Conservation (phyloP, 331 rosid genomes). For the Telfairia occidentalis region DNA sequence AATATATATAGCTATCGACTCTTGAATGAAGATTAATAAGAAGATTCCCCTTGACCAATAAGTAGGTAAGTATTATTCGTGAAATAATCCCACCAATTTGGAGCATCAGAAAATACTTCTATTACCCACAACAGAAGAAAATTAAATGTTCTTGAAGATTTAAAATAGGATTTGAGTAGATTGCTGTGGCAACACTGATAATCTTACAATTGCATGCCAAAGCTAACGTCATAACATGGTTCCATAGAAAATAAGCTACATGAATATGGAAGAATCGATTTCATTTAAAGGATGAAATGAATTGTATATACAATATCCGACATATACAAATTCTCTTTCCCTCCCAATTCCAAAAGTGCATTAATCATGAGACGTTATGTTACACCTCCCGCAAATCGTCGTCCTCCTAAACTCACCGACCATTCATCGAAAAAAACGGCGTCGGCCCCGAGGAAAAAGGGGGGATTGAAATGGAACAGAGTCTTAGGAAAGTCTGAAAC, state of each 20-base stretch:
- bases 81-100: too few relatives aligned
- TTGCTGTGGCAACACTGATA: background rate
- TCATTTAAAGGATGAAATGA: slow-evolving; percentile 10
- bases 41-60: too few relatives aligned
- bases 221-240: too few relatives aligned
- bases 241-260: background rate
- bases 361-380: slow-evolving; percentile 22
- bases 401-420: background rate
- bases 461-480: slow-evolving; percentile 18
- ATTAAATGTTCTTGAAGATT: background rate
- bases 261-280: slow-evolving; percentile 5
- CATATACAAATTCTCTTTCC: slow-evolving; percentile 27
- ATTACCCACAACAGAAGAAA: too few relatives aligned
- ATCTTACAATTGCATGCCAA: background rate
- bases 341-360: slow-evolving; percentile 18
- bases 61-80: too few relatives aligned
- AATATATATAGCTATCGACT: too few relatives aligned
- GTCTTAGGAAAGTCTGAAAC: slow-evolving; percentile 5
- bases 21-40: too few relatives aligned
- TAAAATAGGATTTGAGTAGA: background rate
- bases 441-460: slow-evolving; percentile 20
- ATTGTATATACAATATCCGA: slow-evolving; percentile 34
- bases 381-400: slow-evolving; percentile 19
- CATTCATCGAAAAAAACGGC: slow-evolving; percentile 16
- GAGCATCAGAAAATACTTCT: too few relatives aligned